phyloP scores from a whole-genome alignment of 305 asterid genomes.

The Andrographis paniculata region DNA sequence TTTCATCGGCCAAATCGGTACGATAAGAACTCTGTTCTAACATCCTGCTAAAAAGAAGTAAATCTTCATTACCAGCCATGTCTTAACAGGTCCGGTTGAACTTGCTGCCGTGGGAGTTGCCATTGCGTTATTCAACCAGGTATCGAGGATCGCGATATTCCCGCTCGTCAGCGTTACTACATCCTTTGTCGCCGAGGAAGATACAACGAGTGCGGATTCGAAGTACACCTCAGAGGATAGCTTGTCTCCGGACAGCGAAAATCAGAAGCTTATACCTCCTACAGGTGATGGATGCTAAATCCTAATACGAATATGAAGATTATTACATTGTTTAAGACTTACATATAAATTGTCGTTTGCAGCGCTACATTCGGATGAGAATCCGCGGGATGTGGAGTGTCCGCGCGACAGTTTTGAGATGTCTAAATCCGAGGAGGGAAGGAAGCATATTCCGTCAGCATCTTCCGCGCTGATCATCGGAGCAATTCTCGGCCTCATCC shows the following conservation, averaged over 20 bases:
- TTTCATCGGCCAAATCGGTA: background rate
- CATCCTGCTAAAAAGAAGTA: too few species aligned
- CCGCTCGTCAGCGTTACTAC: slow-evolving; percentile 70
- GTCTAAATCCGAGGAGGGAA: slow-evolving; percentile 3
- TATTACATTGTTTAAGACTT: too few species aligned
- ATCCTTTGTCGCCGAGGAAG: slow-evolving; percentile 71
- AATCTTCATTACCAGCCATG: too few species aligned
- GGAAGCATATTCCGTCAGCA: slow-evolving; percentile 43
- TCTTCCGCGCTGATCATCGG: slow-evolving; percentile 51
- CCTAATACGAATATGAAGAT: too few species aligned
- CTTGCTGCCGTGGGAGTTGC: slow-evolving; percentile 78
- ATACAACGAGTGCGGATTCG: slow-evolving; percentile 17
- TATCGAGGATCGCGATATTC: slow-evolving; percentile 58
- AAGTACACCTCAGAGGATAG: background rate
- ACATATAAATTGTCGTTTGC: too few species aligned
- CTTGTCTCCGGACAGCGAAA: background rate
- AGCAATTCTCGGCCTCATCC: slow-evolving; percentile 31
- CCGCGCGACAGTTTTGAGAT: background rate
- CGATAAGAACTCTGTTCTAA: background rate
- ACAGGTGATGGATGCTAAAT: background rate
- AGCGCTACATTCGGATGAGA: background rate
- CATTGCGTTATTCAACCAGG: slow-evolving; percentile 67
- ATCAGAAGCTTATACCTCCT: background rate
- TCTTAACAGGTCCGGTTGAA: slow-evolving; percentile 63
- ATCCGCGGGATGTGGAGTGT: background rate